Percentiles rank a stretch among this genome's conserved stretches.
These are phyloP conservation scores for Fusarium chaquense DNA, from an alignment of 2,329 filamentous ascomycete species.

Conservation along the genomic window DNA sequence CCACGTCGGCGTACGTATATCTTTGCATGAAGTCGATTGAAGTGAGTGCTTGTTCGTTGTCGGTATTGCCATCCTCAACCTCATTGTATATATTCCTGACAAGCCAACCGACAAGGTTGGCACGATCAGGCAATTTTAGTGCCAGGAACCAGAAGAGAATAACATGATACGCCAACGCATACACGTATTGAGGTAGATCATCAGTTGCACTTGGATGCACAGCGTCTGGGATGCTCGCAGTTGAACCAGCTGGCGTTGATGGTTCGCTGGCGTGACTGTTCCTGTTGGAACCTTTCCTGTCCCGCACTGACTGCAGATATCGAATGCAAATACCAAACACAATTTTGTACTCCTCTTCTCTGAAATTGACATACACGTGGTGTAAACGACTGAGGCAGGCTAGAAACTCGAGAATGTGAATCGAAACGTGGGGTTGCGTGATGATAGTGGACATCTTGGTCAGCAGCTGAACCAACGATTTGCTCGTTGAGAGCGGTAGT, in stretches of 20 bases:
- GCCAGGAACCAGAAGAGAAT: constrained; percentile 98
- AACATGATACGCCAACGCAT: constrained; percentile 92
- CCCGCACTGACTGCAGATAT: constrained; percentile 89
- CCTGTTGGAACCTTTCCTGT: constrained; percentile 66
- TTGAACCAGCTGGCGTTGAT: constrained; percentile 46
- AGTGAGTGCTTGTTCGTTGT: constrained; percentile 93
- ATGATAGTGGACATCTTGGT: constrained; percentile 97
- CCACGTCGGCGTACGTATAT: constrained; percentile 85
- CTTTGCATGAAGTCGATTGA: constrained; percentile 96
- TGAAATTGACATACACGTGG: constrained; percentile 87
- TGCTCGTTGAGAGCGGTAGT: constrained; percentile 86
- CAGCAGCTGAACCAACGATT: constrained; percentile 85
- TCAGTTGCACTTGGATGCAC: constrained; percentile 61
- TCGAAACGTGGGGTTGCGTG: constrained; percentile 89
- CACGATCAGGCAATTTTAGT: constrained; percentile 84
- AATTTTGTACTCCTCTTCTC: constrained; percentile 90
- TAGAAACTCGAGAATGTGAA: constrained; percentile 97
- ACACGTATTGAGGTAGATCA: constrained; percentile 92
- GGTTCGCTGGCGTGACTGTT: constrained; percentile 61
- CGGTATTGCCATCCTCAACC: constrained; percentile 74
- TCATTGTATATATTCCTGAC: constrained; percentile 87
- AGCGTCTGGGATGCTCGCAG: constrained; percentile 35
- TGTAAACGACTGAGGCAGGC: constrained; percentile 87
- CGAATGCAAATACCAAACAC: constrained; percentile 96
- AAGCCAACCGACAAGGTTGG: constrained; percentile 90